Evolutionary conservation across 2,329 filamentous ascomycete genomes (phyloP), one percentile per base, ranked within the genome.

Genomic region (Arthrobotrys megalospora): DNA sequence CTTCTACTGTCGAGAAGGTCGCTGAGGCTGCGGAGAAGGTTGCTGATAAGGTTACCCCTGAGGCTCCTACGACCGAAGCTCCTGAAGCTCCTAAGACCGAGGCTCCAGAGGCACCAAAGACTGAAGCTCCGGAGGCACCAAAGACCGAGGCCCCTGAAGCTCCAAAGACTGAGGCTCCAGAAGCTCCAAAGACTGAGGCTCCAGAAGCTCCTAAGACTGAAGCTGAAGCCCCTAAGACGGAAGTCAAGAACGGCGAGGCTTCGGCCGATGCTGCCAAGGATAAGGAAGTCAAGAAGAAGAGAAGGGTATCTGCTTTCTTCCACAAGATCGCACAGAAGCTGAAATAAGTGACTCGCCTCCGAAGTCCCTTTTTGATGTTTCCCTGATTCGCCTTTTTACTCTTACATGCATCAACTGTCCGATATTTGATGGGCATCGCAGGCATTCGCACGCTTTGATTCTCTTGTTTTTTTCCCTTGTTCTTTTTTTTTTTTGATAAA

Each of bases 211-310:
- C 65, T 0, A 55, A 43, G 12, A 68, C 36, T 6, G 55, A 60
- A 11, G 36, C 55, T 16, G 55, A 60, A 28, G 67, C 55, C 16
- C 68, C 72, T 11, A 63, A 66, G 21, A 45, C 65, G 1, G 73
- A 69, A 12, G 38, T 34, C 12, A 47, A 52, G 5, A 73, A 73
- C 19, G 60, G 60, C 28, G 53, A 28, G 11, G 16, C 52, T 4
- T 58, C 52, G n/a, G 43, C 71, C 32, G 41, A 60, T 10, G 38
- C 58, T 24, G 41, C 65, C 24, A 47, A 60, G 53, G 64, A 58
- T 16, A 77, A 77, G 50, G 73, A 77, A 6, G 50, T 43, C n/a
- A 77, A 77, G 58, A 77, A 77, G 73, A 71, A 67, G 75, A 71
- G 63, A 32, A 71, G 75, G 45, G 48, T 78, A 32, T 78, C 75